Conservation (phyloP, 495 filamentous ascomycete species). For the Thozetella sp. region DNA sequence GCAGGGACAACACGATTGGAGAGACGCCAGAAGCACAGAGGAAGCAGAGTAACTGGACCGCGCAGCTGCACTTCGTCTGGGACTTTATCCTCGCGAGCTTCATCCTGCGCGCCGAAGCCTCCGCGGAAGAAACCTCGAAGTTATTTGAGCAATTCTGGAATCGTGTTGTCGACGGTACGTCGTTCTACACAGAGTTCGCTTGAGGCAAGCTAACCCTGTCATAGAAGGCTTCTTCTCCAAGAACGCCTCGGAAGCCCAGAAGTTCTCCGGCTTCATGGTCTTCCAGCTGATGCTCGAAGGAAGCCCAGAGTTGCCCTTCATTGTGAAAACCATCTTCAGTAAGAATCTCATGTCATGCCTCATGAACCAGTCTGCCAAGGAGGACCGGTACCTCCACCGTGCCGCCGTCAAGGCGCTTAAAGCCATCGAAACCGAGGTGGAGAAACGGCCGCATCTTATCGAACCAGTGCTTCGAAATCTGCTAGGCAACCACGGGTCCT, state of each 20-base stretch:
- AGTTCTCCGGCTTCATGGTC: constrained; percentile 87
- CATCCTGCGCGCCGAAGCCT: constrained; percentile 29
- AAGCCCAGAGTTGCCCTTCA: constrained; percentile 26
- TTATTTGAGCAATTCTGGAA: constrained; percentile 83
- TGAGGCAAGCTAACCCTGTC: constrained; percentile 20
- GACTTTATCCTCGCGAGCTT: constrained; percentile 65
- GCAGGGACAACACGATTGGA: constrained; percentile 49
- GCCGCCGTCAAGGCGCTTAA: constrained; percentile 75
- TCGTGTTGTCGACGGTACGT: constrained; percentile 83
- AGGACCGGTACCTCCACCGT: constrained; percentile 82
- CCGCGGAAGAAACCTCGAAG: constrained; percentile 25
- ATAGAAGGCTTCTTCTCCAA: constrained; percentile 80
- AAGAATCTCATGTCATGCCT: constrained; percentile 81
- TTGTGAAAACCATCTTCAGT: constrained; percentile 63
- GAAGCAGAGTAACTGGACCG: constrained; percentile 67
- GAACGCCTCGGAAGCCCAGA: constrained; percentile 80
- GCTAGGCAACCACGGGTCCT: constrained; percentile 65
- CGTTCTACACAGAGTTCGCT: background rate
- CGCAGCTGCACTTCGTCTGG: constrained; percentile 89
- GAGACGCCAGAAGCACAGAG: constrained; percentile 21
- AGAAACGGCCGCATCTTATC: constrained; percentile 62
- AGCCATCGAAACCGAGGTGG: constrained; percentile 65
- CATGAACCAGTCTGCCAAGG: constrained; percentile 82
- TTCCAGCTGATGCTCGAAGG: constrained; percentile 70
- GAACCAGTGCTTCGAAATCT: constrained; percentile 63